A percentile compares a stretch with the other conserved stretches of the same genome.
Evolutionary conservation across 495 filamentous ascomycete genomes (phyloP).

Genomic region (Aspergillus asperescens): DNA sequence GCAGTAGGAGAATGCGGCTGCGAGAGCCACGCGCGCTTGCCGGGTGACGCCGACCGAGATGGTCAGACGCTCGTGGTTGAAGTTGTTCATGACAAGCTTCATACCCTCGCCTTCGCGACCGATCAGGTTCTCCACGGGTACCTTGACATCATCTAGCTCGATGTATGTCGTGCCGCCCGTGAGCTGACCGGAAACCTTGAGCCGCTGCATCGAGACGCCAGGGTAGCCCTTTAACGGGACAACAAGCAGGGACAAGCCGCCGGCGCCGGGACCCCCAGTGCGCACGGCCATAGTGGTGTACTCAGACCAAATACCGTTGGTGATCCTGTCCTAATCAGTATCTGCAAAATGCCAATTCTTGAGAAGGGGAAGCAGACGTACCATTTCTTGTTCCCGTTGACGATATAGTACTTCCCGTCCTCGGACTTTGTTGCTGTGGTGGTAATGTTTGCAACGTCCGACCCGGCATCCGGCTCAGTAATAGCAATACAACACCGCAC

Average conservation of each 20-base stretch:
- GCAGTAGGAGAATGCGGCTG: conserved; percentile 61
- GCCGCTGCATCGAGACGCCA: conserved; percentile 60
- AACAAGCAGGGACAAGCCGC: conserved; percentile 59
- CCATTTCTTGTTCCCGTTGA: conserved; percentile 81
- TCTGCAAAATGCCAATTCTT: background rate
- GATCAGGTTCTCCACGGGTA: conserved; percentile 64
- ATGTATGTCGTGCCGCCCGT: conserved; percentile 70
- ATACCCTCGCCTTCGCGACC: conserved; percentile 68
- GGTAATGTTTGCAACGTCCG: conserved; percentile 64
- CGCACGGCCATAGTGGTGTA: conserved; percentile 69
- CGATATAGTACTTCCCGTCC: conserved; percentile 62
- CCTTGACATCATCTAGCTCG: conserved; percentile 66
- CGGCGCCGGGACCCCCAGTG: conserved; percentile 60
- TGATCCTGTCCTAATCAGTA: conserved; percentile 48
- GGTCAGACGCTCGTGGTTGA: conserved; percentile 72
- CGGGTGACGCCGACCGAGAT: conserved; percentile 61
- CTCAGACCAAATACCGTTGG: conserved; percentile 72
- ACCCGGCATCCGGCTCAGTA: conserved; percentile 68
- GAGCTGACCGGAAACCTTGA: conserved; percentile 56
- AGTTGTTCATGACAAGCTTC: conserved; percentile 76
- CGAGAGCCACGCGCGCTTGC: conserved; percentile 58
- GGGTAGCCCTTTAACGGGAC: conserved; percentile 59
- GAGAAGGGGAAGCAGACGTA: conserved; percentile 13
- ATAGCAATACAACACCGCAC: conserved; percentile 70
- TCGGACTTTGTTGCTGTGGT: conserved; percentile 59